Base-by-base conservation (phyloP, 208 protist species). In the Trypanosoma cruzi region DNA sequence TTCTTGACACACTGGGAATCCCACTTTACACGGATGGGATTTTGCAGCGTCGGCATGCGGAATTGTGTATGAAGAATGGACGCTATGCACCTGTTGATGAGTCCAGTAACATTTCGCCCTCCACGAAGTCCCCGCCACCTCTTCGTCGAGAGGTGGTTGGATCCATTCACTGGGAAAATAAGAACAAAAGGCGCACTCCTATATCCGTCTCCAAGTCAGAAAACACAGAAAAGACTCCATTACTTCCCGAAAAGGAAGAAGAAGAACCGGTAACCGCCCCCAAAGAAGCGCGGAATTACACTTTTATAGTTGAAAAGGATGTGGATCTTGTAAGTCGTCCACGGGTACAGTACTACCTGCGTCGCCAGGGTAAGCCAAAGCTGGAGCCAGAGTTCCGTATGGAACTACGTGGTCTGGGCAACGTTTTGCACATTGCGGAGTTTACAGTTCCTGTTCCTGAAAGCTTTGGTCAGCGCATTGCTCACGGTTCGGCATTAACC, bases 281-380 rank as follows among this genome's bases (percentile, higher is more conserved):
- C 11, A 69, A 74, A 58, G 75, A 73, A 52, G 52, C n/a, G 32
- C 60, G 46, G 46, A 58, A 80, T 22, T 85, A 81, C 67, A 76
- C 70, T 1, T 68, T 71, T 60, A 59, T 95, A 34, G 2, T 11
- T 0, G 86, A 89, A 68, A 68, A 55, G 4, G 82, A 86, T 34
- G 60, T 96, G 44, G 92, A 96, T 78, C 16, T 68, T 14, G 73
- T 95, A 4, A 68, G 81, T 31, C 84, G 86, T 64, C 55, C 48
- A 20, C 89, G 92, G 11, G 87, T 96, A 22, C 81, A 88, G 61
- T 96, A 96, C 72, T 96, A 90, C 67, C 66, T 96, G n/a, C 76
- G 85, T 26, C 79, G 88, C 16, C 80, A 86, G 20, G 71, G 64
- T 34, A 37, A 67, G 10, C 24, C 24, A n/a, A 70, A 71, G 44